Percentiles rank a stretch among this genome's conserved stretches.
Conservation (phyloP, 495 filamentous ascomycete species). For the Penicillium samsonianum region DNA sequence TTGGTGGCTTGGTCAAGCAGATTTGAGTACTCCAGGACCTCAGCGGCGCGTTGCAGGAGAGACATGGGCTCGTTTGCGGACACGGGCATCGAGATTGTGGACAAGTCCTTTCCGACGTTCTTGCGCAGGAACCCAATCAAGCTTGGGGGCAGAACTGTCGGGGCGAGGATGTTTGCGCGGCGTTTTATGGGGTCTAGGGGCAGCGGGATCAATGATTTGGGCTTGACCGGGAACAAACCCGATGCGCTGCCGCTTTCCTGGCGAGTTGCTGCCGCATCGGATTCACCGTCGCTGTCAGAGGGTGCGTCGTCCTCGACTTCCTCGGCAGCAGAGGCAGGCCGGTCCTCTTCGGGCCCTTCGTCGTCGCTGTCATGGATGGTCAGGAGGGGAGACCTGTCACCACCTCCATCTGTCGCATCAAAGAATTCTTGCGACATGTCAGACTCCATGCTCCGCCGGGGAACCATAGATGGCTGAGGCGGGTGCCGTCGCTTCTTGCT, state of each 20-base stretch:
- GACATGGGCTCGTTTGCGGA: constrained; percentile 94
- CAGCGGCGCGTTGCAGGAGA: constrained; percentile 80
- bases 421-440: constrained; percentile 87
- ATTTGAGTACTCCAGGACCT: constrained; percentile 84
- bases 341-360: constrained; percentile 40
- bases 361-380: constrained; percentile 67
- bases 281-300: constrained; percentile 58
- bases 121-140: constrained; percentile 93
- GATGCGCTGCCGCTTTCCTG: constrained; percentile 42
- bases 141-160: constrained; percentile 79
- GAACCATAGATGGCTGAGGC: constrained; percentile 46
- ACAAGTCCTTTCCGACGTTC: constrained; percentile 96
- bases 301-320: constrained; percentile 43
- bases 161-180: constrained; percentile 67
- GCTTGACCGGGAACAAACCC: constrained; percentile 68
- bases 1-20: constrained; percentile 75
- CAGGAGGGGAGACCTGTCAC: constrained; percentile 64
- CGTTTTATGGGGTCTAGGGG: constrained; percentile 67
- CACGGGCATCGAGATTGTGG: constrained; percentile 94
- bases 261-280: constrained; percentile 35
- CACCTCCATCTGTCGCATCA: constrained; percentile 75
- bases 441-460: constrained; percentile 80
- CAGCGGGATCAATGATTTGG: constrained; percentile 75
- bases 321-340: constrained; percentile 29
- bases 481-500: constrained; percentile 76